Evolutionary conservation across 2,329 filamentous ascomycete species (phyloP).

Genomic region (Paraphaeosphaeria minitans): DNA sequence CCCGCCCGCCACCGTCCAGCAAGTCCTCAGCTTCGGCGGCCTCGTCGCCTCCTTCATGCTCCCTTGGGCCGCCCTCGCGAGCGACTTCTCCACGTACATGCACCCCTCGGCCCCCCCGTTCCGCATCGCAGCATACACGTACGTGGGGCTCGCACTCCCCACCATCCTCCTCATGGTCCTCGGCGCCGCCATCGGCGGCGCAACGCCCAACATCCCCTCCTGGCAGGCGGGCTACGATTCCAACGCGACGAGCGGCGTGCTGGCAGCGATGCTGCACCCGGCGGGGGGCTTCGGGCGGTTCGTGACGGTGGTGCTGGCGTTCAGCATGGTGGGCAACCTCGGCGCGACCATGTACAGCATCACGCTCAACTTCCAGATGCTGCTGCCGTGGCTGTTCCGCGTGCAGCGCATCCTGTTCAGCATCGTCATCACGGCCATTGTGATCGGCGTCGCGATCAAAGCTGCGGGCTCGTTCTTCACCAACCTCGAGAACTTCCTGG

Average conservation of each 20-base stretch:
- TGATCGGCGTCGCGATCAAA: conserved; percentile 63
- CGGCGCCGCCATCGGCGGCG: conserved; percentile 68
- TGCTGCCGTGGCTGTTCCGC: conserved; percentile 61
- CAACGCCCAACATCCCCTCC: conserved; percentile 58
- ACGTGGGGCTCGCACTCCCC: conserved; percentile 60
- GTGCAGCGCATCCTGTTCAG: conserved; percentile 64
- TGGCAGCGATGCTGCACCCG: conserved; percentile 64
- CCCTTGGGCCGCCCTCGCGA: conserved; percentile 64
- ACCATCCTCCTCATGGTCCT: conserved; percentile 66
- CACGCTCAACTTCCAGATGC: conserved; percentile 68
- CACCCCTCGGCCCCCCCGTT: conserved; percentile 59
- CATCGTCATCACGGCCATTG: conserved; percentile 62
- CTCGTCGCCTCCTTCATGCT: conserved; percentile 68
- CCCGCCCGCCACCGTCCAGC: conserved; percentile 51
- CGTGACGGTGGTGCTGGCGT: conserved; percentile 62
- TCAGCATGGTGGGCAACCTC: conserved; percentile 62
- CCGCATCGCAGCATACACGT: conserved; percentile 62
- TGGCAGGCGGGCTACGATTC: conserved; percentile 62
- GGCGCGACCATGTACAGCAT: conserved; percentile 66
- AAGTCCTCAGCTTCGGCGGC: conserved; percentile 63
- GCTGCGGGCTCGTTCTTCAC: conserved; percentile 63
- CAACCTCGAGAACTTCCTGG: conserved; percentile 53
- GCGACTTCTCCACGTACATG: conserved; percentile 67
- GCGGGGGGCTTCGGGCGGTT: conserved; percentile 67
- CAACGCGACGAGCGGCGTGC: conserved; percentile 62